Percentiles rank a stretch among this genome's conserved stretches.
These are phyloP conservation scores for Fusarium sterilihyphosum DNA, from an alignment of 2,329 filamentous ascomycete species.

Conservation along the genomic window DNA sequence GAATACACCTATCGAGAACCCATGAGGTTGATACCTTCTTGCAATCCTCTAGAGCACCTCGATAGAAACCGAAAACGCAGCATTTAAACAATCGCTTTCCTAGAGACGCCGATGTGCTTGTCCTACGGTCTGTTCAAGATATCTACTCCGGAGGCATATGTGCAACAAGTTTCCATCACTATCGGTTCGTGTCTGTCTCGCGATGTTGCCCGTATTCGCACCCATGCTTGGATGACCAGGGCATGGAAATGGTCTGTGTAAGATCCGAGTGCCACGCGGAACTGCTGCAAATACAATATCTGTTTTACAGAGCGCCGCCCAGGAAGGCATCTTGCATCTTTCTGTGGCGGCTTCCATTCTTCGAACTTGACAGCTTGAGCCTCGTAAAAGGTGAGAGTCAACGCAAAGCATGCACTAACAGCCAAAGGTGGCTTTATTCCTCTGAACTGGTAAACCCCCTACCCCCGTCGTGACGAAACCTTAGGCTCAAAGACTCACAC, in stretches of 20 bases:
- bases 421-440: neutral
- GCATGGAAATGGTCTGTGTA: conserved; percentile 5
- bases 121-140: conserved; percentile 1
- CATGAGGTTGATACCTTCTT: neutral
- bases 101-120: neutral
- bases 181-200: conserved; percentile 16
- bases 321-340: neutral
- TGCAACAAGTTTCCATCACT: conserved; percentile 6
- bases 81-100: neutral
- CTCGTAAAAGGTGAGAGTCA: neutral
- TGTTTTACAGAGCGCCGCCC: conserved; percentile 6
- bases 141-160: neutral
- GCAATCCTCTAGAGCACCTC: neutral
- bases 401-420: neutral
- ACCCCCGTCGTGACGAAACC: conserved; percentile 1
- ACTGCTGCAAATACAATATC: neutral
- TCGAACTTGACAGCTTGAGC: neutral
- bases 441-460: neutral
- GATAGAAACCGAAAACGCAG: neutral
- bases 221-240: conserved; percentile 16
- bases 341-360: neutral
- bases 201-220: conserved; percentile 36
- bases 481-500: conserved; percentile 23
- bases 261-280: conserved; percentile 21
- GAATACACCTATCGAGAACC: neutral